Evolutionary conservation across 345 rosid genomes (phyloP), one percentile per base, ranked within the genome.

Genomic region (Cardiospermum halicacabum): DNA sequence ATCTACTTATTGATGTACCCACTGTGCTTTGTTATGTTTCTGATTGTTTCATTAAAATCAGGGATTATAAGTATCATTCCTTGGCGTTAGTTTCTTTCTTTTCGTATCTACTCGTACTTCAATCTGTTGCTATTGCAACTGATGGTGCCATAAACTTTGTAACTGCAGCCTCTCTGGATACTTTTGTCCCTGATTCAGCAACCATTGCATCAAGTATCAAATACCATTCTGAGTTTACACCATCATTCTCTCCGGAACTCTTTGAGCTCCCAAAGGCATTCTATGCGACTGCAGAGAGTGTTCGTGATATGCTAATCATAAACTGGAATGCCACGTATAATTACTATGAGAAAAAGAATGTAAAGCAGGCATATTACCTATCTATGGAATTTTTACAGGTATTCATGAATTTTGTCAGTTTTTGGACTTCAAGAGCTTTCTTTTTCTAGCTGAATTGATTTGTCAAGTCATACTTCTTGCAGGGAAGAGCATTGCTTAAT

Each of bases 381-480:
- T 85, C 91, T 3, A 83, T 83, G 88, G 83, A 83, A 79, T 83
- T 19, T 67, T 72, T 83, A 19, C 83, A 83, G 86, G 88, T 83
- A 51, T 59, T 8, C 48, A n/a, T 15, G 28, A 36, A 16, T 30
- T 36, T 54, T 3, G 19, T 66, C n/a, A 26, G 19, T 60, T 55
- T 9, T 64, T 3, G 24, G 3, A 15, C 49, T 25, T 13, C 51
- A 26, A 49, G 24, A 11, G 36, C 7, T 24, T 11, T 18, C 16
- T 47, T 56, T 12, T 4, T 25, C 31, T 47, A 11, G 36, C 27
- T 8, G 27, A 13, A 7, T 11, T n/a, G 15, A n/a, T 21, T 24
- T 56, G 31, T 31, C 37, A 12, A 26, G 31, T 64, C 22, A 19
- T 16, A 39, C 65, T 48, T 63, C 40, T 13, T 74, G 58, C 79